Base-by-base conservation (phyloP, 768 basidiomycete species). In the Phylloporus arenicola region DNA sequence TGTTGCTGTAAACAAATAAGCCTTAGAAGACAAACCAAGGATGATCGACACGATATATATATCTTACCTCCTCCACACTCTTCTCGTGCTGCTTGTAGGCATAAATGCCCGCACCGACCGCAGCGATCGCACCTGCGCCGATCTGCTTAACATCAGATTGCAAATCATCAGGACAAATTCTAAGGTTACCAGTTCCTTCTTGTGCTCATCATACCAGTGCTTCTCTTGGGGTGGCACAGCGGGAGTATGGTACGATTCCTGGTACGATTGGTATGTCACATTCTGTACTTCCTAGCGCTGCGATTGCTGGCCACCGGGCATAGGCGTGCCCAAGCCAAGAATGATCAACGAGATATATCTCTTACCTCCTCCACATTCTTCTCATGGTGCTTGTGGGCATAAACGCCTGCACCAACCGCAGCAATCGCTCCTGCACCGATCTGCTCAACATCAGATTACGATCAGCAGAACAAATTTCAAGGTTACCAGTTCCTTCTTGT, bases 401-500 rank as follows among this genome's bases (percentile, higher is more conserved):
- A 62, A 45, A 69, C 58, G 4, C 82, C 85, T 8, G 65, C 82
- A 47, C 72, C 83, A n/a, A 83, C 43, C 20, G 69, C 59, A 16
- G 75, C 81, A 29, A 29, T 9, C 27, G 75, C 67, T 25, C 82
- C 86, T 19, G 82, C 86, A n/a, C 82, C 86, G 51, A 86, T 59
- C 86, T 88, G 57, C 25, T 34, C 33, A 45, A 38, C 31, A 53
- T 54, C 24, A 50, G 45, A 50, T 49, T 17, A 46, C 41, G 17
- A 45, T 30, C 6, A n/a, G 51, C 27, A 13, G 45, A 6, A 16
- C 37, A 16, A 34, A 24, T 13, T 16, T 17, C 17, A 30, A 16
- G 16, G 41, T 38, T 41, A 83, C 83, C 70, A 84, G 70, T 53
- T 82, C 64, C 55, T 81, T 73, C 75, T 83, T 86, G 54, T 66